Percentiles rank a stretch among this genome's conserved stretches.
phyloP scores from a whole-genome alignment of 371 early-diverging fungal genomes.

The Syncephalastrum sp. region DNA sequence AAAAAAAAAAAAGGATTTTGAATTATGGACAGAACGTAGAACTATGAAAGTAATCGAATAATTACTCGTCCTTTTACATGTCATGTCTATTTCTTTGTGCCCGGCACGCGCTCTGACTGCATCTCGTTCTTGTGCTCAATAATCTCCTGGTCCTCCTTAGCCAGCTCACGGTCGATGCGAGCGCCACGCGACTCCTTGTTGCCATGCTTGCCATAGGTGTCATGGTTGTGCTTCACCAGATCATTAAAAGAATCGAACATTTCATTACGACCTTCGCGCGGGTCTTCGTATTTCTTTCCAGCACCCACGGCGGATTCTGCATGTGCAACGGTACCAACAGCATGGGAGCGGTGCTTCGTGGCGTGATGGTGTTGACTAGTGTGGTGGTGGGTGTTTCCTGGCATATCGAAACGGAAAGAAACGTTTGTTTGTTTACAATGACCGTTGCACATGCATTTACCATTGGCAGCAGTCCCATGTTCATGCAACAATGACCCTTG shows the following conservation, averaged over 20 bases:
- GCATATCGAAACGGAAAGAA: no score
- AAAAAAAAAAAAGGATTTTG: no score
- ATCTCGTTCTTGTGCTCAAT: no score
- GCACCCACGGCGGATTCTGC: conserved; percentile 8
- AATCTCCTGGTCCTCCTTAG: conserved; percentile 4
- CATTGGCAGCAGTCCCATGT: no score
- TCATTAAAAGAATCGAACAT: conserved; percentile 11
- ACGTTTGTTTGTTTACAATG: no score
- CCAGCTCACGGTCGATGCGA: conserved; percentile 9
- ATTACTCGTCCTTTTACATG: no score
- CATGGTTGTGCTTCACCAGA: conserved; percentile 4
- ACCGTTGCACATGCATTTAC: no score
- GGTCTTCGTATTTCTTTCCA: conserved; percentile 10
- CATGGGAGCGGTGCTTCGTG: not conserved
- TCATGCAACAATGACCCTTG: no score
- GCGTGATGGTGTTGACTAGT: conserved; percentile 5
- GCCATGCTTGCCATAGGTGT: not conserved
- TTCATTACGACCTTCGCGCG: conserved; percentile 7
- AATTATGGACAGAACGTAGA: no score
- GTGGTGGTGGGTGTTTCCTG: not conserved
- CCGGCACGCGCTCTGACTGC: no score
- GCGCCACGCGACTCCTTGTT: conserved; percentile 6
- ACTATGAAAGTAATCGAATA: no score
- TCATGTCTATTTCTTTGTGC: no score
- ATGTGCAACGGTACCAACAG: conserved; percentile 1